Conservation (phyloP, 345 rosid species). For the Murraya koenigii region DNA sequence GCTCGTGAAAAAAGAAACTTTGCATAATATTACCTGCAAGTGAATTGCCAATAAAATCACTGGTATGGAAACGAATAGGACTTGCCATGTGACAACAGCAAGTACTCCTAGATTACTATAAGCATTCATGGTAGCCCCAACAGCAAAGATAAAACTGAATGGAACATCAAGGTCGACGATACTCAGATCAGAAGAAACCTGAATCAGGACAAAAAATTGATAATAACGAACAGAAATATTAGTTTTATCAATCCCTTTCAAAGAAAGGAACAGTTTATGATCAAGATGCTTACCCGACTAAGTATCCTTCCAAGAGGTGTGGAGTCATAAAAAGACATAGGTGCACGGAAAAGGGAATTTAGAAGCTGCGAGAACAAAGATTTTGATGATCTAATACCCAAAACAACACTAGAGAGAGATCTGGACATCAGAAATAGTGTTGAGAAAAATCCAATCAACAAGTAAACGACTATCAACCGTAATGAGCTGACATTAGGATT, state of each 20-base stretch:
- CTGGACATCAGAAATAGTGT: constrained; percentile 39
- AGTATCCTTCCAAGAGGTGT: constrained; percentile 79
- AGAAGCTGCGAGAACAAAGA: constrained; percentile 67
- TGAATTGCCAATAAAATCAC: constrained; percentile 59
- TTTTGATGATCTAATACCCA: constrained; percentile 55
- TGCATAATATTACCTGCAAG: constrained; percentile 58
- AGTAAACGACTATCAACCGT: constrained; percentile 50
- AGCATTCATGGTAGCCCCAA: constrained; percentile 59
- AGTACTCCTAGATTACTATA: constrained; percentile 73
- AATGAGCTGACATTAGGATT: constrained; percentile 53
- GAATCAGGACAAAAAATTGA: neutral
- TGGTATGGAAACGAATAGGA: constrained; percentile 74
- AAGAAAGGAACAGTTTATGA: neutral
- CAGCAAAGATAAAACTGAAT: constrained; percentile 58
- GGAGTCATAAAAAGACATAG: constrained; percentile 76
- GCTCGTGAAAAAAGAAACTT: neutral
- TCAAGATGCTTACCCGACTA: constrained; percentile 49
- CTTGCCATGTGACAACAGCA: constrained; percentile 88
- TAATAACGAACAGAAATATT: neutral
- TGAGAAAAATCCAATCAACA: constrained; percentile 45
- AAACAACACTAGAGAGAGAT: constrained; percentile 41
- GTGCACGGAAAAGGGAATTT: constrained; percentile 70
- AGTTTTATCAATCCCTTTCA: neutral
- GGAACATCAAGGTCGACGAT: constrained; percentile 91
- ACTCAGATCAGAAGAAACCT: constrained; percentile 87